Percentiles rank a stretch among this genome's conserved stretches.
Evolutionary conservation across 1,139 yeast species (phyloP).

Genomic region (Magnusiomyces ingens): DNA sequence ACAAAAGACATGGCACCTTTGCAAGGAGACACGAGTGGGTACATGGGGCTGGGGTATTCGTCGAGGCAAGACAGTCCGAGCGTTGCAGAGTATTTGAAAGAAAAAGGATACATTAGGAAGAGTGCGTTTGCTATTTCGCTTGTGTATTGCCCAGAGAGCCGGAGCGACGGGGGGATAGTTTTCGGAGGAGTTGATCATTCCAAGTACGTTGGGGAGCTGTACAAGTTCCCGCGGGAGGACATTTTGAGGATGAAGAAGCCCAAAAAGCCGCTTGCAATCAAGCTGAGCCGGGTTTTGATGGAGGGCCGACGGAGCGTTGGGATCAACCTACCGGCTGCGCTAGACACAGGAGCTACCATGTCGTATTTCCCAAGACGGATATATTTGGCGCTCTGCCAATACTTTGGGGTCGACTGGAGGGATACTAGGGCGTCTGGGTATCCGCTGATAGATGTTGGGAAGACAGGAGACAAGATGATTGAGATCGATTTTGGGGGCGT

Average conservation of each 20-base stretch:
- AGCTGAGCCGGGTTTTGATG: background rate
- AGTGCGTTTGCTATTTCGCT: background rate
- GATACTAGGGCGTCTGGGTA: background rate
- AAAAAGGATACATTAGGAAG: background rate
- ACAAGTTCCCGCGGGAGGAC: background rate
- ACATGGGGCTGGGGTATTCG: background rate
- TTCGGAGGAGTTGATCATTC: slow-evolving; percentile 4
- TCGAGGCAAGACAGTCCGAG: background rate
- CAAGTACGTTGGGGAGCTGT: slow-evolving; percentile 1
- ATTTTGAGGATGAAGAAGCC: background rate
- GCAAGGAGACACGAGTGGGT: background rate
- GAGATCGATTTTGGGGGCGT: background rate
- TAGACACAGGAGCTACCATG: background rate
- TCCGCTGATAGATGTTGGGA: background rate
- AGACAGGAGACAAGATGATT: background rate
- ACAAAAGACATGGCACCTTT: background rate
- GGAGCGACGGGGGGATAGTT: background rate
- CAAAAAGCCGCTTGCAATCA: background rate
- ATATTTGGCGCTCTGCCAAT: slow-evolving; percentile 1
- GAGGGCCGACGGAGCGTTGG: background rate
- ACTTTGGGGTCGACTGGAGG: background rate
- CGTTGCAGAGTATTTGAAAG: background rate
- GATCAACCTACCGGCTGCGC: background rate
- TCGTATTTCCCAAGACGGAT: background rate
- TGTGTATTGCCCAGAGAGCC: background rate